phyloP scores from a whole-genome alignment of 345 rosid species.

The Acer campestre region DNA sequence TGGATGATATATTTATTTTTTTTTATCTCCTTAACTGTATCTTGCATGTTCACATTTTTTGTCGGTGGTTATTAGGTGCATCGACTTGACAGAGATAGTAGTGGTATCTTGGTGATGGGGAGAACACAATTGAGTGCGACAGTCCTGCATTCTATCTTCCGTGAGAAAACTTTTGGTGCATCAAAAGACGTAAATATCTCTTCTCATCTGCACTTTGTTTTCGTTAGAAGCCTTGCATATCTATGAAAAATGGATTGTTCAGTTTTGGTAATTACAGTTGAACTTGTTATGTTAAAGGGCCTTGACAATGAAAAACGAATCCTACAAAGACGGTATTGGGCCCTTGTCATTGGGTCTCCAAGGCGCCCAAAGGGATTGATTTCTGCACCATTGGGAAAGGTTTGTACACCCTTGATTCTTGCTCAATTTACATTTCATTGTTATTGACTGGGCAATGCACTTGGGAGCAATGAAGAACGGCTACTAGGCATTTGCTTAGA shows the following conservation, averaged over 20 bases:
- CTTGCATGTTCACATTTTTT: neutral
- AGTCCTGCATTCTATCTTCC: conserved; percentile 80
- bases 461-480: neutral
- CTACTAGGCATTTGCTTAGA: neutral
- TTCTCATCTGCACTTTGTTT: neutral
- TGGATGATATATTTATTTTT: neutral
- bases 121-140: conserved; percentile 80
- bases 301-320: conserved; percentile 41
- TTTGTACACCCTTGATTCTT: conserved; percentile 28
- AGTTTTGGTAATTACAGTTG: conserved; percentile 14
- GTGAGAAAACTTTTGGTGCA: conserved; percentile 83
- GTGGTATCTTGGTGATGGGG: conserved; percentile 95
- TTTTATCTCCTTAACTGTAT: neutral
- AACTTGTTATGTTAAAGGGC: conserved; percentile 42
- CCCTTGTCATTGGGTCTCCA: conserved; percentile 86
- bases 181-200: conserved; percentile 47
- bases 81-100: conserved; percentile 90
- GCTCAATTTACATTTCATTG: neutral
- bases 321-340: conserved; percentile 75
- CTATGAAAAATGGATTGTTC: neutral
- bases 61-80: conserved; percentile 61
- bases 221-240: too few relatives aligned
- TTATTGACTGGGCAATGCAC: neutral
- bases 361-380: conserved; percentile 61
- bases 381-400: conserved; percentile 85